Conservation (phyloP, 2,329 filamentous ascomycete genomes). For the Coniochaeta hoffmannii region DNA sequence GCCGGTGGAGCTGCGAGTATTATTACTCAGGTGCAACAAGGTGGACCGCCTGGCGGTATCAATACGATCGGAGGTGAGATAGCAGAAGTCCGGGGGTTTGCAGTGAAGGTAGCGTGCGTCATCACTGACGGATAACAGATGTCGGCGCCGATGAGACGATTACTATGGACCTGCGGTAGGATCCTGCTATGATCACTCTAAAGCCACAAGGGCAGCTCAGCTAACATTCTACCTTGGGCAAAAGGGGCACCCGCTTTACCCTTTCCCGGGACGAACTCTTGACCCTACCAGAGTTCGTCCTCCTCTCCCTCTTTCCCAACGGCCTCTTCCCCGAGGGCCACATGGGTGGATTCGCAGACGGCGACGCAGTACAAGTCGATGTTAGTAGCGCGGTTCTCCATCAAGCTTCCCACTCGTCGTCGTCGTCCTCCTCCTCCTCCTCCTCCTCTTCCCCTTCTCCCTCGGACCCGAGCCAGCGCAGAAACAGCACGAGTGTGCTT, state of each 20-base stretch:
- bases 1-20: constrained; percentile 96
- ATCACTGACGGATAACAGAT: constrained; percentile 39
- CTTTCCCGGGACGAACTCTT: constrained; percentile 91
- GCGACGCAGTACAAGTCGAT: constrained; percentile 94
- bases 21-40: constrained; percentile 97
- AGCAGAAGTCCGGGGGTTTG: not conserved
- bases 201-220: not conserved
- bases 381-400: constrained; percentile 38
- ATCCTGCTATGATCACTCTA: not conserved
- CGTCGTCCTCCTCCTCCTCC: constrained; percentile 10
- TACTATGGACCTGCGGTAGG: constrained; percentile 85
- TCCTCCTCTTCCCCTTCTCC: constrained; percentile 5
- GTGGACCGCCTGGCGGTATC: constrained; percentile 63
- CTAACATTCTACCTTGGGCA: constrained; percentile 19
- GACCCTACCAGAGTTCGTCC: constrained; percentile 92
- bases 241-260: constrained; percentile 84
- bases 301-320: constrained; percentile 96
- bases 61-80: constrained; percentile 76
- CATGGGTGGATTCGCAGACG: constrained; percentile 86
- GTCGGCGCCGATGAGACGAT: constrained; percentile 89
- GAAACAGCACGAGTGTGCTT: not conserved
- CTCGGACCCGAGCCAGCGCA: not conserved
- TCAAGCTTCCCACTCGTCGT: constrained; percentile 13
- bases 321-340: constrained; percentile 96
- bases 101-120: not conserved